Conservation (phyloP, 2,329 filamentous ascomycete species). For the Monilinia polystroma region DNA sequence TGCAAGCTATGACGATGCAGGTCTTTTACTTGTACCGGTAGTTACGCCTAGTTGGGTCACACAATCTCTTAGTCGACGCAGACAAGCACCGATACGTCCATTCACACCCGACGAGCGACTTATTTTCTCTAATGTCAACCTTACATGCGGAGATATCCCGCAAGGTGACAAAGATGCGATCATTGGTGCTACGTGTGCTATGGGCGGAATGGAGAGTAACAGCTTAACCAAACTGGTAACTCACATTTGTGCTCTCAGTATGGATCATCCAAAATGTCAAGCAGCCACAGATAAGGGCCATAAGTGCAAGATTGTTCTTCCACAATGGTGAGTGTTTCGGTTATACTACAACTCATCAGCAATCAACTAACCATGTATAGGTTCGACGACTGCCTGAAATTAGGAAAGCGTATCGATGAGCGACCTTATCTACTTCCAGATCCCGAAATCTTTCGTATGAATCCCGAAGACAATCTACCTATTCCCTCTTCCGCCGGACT, state of each 20-base stretch:
- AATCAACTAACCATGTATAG: constrained; percentile 47
- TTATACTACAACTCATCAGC: constrained; percentile 14
- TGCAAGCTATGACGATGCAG: constrained; percentile 73
- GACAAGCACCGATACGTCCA: constrained; percentile 73
- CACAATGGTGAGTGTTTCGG: constrained; percentile 68
- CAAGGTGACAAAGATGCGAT: constrained; percentile 88
- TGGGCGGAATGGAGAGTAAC: constrained; percentile 79
- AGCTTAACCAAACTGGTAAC: constrained; percentile 74
- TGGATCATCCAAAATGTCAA: constrained; percentile 70
- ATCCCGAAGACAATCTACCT: constrained; percentile 55
- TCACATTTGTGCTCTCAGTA: constrained; percentile 80
- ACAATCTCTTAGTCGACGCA: constrained; percentile 65
- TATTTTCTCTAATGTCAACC: constrained; percentile 81
- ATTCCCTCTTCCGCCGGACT: constrained; percentile 61
- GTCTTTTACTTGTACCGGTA: constrained; percentile 77
- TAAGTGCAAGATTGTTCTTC: constrained; percentile 79
- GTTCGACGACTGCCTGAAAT: constrained; percentile 95
- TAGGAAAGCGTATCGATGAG: constrained; percentile 89
- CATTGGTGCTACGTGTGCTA: constrained; percentile 80
- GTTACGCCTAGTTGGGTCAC: constrained; percentile 81
- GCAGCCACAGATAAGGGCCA: constrained; percentile 63
- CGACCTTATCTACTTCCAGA: constrained; percentile 81
- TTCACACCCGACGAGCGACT: constrained; percentile 89
- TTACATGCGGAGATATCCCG: constrained; percentile 83
- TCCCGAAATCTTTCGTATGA: constrained; percentile 71